Conservation (phyloP, 768 basidiomycete species). For the Podaxis sp. region DNA sequence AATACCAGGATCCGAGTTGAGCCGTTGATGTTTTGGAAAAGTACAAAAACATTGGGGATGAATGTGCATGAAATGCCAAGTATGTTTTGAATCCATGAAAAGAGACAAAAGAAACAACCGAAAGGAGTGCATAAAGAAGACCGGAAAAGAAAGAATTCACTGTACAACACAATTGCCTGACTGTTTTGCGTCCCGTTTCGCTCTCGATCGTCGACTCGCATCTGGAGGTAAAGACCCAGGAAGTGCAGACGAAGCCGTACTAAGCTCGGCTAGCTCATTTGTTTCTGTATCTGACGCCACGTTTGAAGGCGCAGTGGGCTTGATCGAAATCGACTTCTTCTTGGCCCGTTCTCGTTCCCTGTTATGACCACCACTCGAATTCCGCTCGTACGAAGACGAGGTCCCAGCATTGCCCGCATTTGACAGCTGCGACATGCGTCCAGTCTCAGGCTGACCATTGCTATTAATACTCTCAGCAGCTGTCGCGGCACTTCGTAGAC, state of each 20-base stretch:
- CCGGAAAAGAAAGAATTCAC: conserved; percentile 26
- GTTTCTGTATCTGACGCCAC: conserved; percentile 29
- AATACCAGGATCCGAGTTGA: conserved; percentile 2
- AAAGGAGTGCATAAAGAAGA: conserved; percentile 4
- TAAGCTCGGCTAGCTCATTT: conserved; percentile 12
- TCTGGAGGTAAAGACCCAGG: conserved; percentile 38
- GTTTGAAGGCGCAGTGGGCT: background rate
- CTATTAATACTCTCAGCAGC: conserved; percentile 43
- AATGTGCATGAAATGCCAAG: conserved; percentile 1
- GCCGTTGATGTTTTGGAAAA: background rate
- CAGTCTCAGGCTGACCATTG: conserved; percentile 16
- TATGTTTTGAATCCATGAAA: conserved; percentile 9
- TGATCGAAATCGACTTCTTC: conserved; percentile 3
- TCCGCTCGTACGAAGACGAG: conserved; percentile 12
- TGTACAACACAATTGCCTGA: conserved; percentile 50
- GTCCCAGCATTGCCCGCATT: conserved; percentile 7
- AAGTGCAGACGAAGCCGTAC: conserved; percentile 25
- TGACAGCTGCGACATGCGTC: conserved; percentile 19
- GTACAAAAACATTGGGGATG: background rate
- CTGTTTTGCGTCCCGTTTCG: conserved; percentile 35
- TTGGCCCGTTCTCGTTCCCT: background rate
- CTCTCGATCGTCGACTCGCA: conserved; percentile 35
- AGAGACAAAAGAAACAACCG: background rate
- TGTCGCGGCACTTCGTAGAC: conserved; percentile 58
- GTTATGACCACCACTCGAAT: background rate